Percentiles rank a stretch among this genome's conserved stretches.
These are phyloP conservation scores for Phytophthora sojae DNA, from an alignment of 352 stramenopile genomes.

Conservation along the genomic window DNA sequence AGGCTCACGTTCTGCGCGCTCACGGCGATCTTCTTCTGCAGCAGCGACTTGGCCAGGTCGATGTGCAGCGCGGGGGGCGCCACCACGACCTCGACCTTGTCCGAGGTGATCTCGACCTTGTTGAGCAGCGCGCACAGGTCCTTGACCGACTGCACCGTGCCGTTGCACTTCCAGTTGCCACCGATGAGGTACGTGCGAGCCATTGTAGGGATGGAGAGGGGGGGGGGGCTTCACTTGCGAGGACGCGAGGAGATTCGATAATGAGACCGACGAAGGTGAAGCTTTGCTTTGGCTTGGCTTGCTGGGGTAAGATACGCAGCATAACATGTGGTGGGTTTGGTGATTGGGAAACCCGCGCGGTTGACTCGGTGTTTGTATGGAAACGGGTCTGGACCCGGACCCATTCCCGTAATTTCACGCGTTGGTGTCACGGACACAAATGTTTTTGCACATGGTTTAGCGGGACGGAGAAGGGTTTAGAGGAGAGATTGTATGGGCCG, in stretches of 20 bases:
- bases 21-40: constrained; percentile 78
- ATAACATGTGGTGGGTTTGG: background rate
- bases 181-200: constrained; percentile 53
- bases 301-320: background rate
- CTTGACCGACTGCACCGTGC: constrained; percentile 85
- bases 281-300: constrained; percentile 1
- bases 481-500: background rate
- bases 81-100: constrained; percentile 80
- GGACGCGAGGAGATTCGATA: constrained; percentile 22
- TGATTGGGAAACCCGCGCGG: background rate
- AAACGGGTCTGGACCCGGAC: background rate
- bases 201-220: constrained; percentile 18
- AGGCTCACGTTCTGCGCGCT: constrained; percentile 86
- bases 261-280: constrained; percentile 4
- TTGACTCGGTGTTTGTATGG: background rate
- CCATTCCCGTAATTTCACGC: background rate
- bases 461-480: background rate
- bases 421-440: background rate
- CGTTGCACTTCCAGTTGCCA: constrained; percentile 71
- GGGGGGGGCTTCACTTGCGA: background rate
- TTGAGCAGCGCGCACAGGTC: constrained; percentile 89
- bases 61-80: constrained; percentile 75
- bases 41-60: constrained; percentile 45
- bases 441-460: background rate
- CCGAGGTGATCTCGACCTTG: constrained; percentile 65